A percentile compares a stretch with the other conserved stretches of the same genome.
These are phyloP conservation scores for Extremus antarcticus DNA, from an alignment of 495 filamentous ascomycete genomes.

Conservation along the genomic window DNA sequence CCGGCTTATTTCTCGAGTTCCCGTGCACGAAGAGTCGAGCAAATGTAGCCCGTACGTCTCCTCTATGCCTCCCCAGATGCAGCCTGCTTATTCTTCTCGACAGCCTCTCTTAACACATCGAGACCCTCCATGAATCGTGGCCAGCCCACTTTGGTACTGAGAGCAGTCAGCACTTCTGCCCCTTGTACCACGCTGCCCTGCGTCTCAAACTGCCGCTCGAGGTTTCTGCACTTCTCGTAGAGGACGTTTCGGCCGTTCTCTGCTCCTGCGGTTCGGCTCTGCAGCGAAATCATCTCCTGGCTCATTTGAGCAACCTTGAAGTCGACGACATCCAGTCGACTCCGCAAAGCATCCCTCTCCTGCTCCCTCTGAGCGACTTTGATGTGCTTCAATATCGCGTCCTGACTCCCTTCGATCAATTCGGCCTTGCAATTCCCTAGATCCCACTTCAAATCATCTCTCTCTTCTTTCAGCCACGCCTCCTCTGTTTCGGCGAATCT, in stretches of 20 bases:
- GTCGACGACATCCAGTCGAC: too few species aligned
- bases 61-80: background rate
- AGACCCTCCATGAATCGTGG: background rate
- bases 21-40: too few species aligned
- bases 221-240: background rate
- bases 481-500: too few species aligned
- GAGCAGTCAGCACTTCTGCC: background rate
- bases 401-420: too few species aligned
- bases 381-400: too few species aligned
- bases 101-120: background rate
- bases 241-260: background rate
- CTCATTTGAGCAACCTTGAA: too few species aligned
- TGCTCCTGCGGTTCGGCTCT: background rate
- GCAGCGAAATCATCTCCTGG: background rate
- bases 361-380: too few species aligned
- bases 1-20: too few species aligned
- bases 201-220: background rate
- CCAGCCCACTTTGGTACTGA: background rate
- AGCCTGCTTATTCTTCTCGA: background rate
- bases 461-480: too few species aligned
- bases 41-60: background rate
- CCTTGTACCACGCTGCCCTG: background rate
- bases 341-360: too few species aligned
- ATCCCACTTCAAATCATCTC: too few species aligned
- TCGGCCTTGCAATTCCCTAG: too few species aligned